These are phyloP conservation scores for Pestalotiopsis sp. DNA, from an alignment of 2,329 filamentous ascomycete genomes.

Conservation along the genomic window DNA sequence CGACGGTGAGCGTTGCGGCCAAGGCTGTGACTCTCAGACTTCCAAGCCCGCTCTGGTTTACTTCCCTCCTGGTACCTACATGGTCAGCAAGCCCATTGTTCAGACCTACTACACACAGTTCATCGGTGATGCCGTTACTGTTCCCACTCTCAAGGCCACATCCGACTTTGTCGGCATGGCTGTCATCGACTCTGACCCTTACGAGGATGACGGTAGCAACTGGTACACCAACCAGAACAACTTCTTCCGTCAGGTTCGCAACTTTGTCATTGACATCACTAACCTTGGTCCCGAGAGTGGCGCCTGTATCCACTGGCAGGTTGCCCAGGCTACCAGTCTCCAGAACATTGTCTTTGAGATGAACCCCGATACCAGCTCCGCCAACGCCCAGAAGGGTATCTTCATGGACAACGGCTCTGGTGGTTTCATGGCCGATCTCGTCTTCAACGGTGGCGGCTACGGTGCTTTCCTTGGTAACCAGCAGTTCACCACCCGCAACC, in stretches of 20 bases:
- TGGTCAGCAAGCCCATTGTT: constrained; percentile 77
- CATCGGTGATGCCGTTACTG: constrained; percentile 74
- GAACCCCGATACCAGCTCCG: constrained; percentile 64
- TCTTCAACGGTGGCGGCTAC: constrained; percentile 80
- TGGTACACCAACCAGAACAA: constrained; percentile 84
- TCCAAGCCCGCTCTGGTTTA: constrained; percentile 86
- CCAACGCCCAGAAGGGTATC: constrained; percentile 74
- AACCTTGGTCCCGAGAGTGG: constrained; percentile 62
- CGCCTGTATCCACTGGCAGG: constrained; percentile 82
- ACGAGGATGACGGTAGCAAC: constrained; percentile 68
- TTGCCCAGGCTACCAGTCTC: constrained; percentile 79
- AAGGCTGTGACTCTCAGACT: constrained; percentile 82
- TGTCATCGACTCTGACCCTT: constrained; percentile 87
- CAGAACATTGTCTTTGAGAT: constrained; percentile 85
- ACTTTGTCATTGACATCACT: constrained; percentile 79
- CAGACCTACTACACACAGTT: constrained; percentile 95
- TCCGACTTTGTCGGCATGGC: constrained; percentile 80
- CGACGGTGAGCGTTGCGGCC: constrained; percentile 77
- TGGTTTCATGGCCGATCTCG: constrained; percentile 81
- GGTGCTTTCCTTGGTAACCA: constrained; percentile 84
- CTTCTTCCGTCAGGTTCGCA: constrained; percentile 82
- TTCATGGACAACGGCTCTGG: constrained; percentile 87
- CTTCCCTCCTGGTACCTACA: constrained; percentile 86
- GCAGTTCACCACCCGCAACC: constrained; percentile 83
- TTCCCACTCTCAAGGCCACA: constrained; percentile 77